Evolutionary conservation across 441 rosid genomes (phyloP).

Genomic region (Eugenia klotzschiana): DNA sequence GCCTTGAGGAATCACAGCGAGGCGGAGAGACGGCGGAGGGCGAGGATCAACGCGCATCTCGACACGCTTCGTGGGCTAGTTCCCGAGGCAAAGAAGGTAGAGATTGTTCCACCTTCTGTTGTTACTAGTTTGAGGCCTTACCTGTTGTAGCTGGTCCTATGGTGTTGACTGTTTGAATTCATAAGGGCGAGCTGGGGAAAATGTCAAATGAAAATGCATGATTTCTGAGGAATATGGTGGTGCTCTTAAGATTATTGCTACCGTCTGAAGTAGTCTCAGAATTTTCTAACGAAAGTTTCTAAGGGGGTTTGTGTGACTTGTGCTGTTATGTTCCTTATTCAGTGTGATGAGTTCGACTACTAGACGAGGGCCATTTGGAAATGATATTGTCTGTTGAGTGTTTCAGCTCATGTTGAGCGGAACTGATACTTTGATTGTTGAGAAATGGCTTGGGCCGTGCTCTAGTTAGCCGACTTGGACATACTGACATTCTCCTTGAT

Average conservation of each 20-base stretch:
- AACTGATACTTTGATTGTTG: not conserved
- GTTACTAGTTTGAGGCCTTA: not conserved
- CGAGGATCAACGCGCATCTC: constrained; percentile 36
- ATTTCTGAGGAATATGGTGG: not conserved
- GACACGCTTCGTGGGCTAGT: constrained; percentile 31
- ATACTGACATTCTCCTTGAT: not conserved
- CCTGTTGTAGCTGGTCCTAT: not conserved
- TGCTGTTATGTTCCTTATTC: not conserved
- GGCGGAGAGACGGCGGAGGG: constrained; percentile 40
- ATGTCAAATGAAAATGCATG: not conserved
- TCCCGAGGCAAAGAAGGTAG: constrained; percentile 33
- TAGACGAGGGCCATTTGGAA: not conserved
- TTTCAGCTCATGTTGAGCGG: not conserved
- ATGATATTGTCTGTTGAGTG: not conserved
- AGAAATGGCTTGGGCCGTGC: not conserved
- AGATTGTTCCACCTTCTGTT: not conserved
- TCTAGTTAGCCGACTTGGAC: not conserved
- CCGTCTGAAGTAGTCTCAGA: not conserved
- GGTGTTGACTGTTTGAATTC: not conserved
- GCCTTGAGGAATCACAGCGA: constrained; percentile 38
- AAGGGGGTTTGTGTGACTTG: not conserved
- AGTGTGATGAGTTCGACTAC: not conserved
- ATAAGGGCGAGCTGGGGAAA: not conserved
- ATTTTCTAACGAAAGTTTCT: not conserved
- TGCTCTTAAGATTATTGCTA: not conserved